These are phyloP conservation scores for Laguncularia racemosa DNA, from an alignment of 345 rosid species.

Conservation along the genomic window DNA sequence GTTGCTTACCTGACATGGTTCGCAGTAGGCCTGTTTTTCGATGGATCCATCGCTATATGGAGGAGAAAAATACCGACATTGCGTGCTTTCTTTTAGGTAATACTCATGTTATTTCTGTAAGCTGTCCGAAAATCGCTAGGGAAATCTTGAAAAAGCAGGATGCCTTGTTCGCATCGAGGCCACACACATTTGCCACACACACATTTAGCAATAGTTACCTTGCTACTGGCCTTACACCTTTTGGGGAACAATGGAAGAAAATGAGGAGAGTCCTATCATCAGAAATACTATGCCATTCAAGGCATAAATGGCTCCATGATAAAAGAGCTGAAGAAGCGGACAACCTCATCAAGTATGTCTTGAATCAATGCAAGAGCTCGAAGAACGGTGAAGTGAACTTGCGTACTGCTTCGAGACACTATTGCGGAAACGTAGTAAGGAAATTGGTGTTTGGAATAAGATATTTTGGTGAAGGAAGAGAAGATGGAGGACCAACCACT, in stretches of 20 bases:
- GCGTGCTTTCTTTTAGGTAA: conserved; percentile 33
- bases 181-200: not conserved
- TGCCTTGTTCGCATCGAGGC: conserved; percentile 22
- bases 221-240: conserved; percentile 10
- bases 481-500: conserved; percentile 33
- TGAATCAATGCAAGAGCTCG: conserved; percentile 15
- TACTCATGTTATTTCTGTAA: conserved; percentile 3
- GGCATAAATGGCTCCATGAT: conserved; percentile 16
- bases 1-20: conserved; percentile 21
- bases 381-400: conserved; percentile 15
- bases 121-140: conserved; percentile 15
- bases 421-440: conserved; percentile 37
- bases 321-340: conserved; percentile 40
- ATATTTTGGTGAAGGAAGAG: conserved; percentile 26
- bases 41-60: conserved; percentile 21
- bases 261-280: conserved; percentile 30
- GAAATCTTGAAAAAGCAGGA: conserved; percentile 21
- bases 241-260: conserved; percentile 33
- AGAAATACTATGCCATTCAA: conserved; percentile 16
- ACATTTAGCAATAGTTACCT: conserved; percentile 12
- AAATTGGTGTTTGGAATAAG: conserved; percentile 32
- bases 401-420: conserved; percentile 25
- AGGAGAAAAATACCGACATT: conserved; percentile 19
- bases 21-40: conserved; percentile 15
- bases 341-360: conserved; percentile 28